Evolutionary conservation across 2,329 filamentous ascomycete species (phyloP).

Genomic region (Colletotrichum spinosum): DNA sequence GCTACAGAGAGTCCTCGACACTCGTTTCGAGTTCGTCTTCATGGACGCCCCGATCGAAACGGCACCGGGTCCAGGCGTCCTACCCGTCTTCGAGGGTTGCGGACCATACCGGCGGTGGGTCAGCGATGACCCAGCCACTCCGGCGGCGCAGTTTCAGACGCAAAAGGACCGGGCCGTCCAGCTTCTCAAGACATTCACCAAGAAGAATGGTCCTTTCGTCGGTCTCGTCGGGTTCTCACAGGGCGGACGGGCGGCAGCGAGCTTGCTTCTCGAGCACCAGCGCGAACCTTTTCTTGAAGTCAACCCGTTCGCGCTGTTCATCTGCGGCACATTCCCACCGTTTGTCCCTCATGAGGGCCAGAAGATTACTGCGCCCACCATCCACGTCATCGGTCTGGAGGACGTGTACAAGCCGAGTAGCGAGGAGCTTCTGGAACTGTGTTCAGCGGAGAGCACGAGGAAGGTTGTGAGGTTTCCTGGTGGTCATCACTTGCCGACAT

Average conservation of each 20-base stretch:
- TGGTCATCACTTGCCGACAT: conserved; percentile 27
- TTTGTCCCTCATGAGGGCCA: conserved; percentile 21
- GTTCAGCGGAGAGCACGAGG: conserved; percentile 18
- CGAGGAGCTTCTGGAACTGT: conserved; percentile 25
- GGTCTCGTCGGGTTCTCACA: conserved; percentile 33
- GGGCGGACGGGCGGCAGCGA: conserved; percentile 27
- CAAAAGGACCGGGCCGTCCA: conserved; percentile 26
- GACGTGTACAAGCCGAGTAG: conserved; percentile 20
- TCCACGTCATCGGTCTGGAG: conserved; percentile 30
- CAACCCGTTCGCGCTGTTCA: conserved; percentile 24
- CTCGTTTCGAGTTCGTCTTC: conserved; percentile 27
- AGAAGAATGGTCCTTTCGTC: conserved; percentile 32
- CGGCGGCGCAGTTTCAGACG: conserved; percentile 20
- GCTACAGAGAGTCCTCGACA: conserved; percentile 19
- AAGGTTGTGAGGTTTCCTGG: conserved; percentile 26
- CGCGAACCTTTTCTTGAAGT: conserved; percentile 22
- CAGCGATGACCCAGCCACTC: conserved; percentile 27
- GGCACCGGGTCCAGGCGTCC: conserved; percentile 26
- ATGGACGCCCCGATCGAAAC: conserved; percentile 30
- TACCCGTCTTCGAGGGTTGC: conserved; percentile 32
- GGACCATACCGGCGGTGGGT: conserved; percentile 33
- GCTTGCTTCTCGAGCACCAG: conserved; percentile 33
- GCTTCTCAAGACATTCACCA: conserved; percentile 25
- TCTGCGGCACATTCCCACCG: conserved; percentile 32
- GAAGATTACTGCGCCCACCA: conserved; percentile 23